A percentile compares a stretch with the other conserved stretches of the same genome.
Evolutionary conservation across 169 alveolate genomes (phyloP).

Genomic region (Eimeria necatrix): DNA sequence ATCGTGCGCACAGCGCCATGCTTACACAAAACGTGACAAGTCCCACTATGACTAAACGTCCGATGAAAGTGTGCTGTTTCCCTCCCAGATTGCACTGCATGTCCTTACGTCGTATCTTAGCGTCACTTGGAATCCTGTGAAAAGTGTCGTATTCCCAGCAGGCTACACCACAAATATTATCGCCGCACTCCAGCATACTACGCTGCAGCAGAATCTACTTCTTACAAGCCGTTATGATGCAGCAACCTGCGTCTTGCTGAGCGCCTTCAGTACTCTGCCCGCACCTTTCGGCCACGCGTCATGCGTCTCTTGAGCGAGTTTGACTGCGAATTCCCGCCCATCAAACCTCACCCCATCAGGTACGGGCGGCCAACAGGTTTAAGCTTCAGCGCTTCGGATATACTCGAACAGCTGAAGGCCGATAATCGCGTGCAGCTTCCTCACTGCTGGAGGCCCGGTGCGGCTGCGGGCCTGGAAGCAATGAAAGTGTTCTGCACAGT

Average conservation of each 20-base stretch:
- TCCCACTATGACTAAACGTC: no score
- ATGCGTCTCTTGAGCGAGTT: slow-evolving; percentile 23
- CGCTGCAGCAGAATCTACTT: no score
- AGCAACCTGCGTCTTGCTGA: neutral
- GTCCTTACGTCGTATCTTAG: no score
- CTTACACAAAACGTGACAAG: no score
- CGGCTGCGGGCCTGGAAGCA: slow-evolving; percentile 10
- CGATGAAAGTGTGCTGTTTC: no score
- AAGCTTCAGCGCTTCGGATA: neutral
- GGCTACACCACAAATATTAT: no score
- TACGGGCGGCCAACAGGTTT: neutral
- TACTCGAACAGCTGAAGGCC: neutral
- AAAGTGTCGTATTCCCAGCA: no score
- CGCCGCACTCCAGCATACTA: no score
- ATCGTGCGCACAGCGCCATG: no score
- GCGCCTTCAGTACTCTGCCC: slow-evolving; percentile 43
- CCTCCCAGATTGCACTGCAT: no score
- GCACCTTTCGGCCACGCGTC: slow-evolving; percentile 74
- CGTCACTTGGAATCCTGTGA: no score
- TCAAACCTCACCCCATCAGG: neutral
- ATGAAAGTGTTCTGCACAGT: slow-evolving; percentile 13
- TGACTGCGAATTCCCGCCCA: neutral
- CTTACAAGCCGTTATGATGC: no score
- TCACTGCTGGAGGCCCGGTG: slow-evolving; percentile 45
- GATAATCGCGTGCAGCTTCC: slow-evolving; percentile 16